phyloP scores from a whole-genome alignment of 805 yeast genomes.

The Ogataea chonburiensis region DNA sequence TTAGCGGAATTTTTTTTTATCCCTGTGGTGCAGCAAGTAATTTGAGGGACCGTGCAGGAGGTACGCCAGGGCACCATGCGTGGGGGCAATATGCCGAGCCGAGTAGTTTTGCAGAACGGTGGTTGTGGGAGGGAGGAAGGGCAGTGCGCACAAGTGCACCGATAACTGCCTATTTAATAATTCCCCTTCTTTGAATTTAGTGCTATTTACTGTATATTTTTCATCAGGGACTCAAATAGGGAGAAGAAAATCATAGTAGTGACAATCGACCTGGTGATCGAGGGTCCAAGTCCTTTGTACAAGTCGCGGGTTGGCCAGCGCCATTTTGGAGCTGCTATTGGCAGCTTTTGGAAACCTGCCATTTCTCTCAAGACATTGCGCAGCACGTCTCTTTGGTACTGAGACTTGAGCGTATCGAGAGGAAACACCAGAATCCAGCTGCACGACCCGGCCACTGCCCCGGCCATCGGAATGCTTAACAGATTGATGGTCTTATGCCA shows the following conservation, averaged over 20 bases:
- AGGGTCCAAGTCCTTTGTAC: conserved; percentile 78
- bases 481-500: conserved; percentile 35
- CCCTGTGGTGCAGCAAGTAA: too few species aligned
- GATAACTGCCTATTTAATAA: too few species aligned
- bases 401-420: conserved; percentile 74
- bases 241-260: conserved; percentile 78
- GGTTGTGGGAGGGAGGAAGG: too few species aligned
- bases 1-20: too few species aligned
- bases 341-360: conserved; percentile 45
- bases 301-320: conserved; percentile 46
- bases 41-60: too few species aligned
- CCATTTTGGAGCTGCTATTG: conserved; percentile 34
- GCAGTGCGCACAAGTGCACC: too few species aligned
- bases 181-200: too few species aligned
- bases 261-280: conserved; percentile 65
- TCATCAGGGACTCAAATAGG: conserved; percentile 66
- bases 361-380: conserved; percentile 57
- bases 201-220: conserved; percentile 42
- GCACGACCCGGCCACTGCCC: conserved; percentile 75
- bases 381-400: conserved; percentile 72
- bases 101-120: too few species aligned
- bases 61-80: too few species aligned
- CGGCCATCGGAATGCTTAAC: conserved; percentile 59
- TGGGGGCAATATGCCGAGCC: too few species aligned
- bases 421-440: conserved; percentile 80